Percentiles rank a stretch among this genome's conserved stretches.
These are phyloP conservation scores for Lactarius vividus DNA, from an alignment of 768 basidiomycete species.

Conservation along the genomic window DNA sequence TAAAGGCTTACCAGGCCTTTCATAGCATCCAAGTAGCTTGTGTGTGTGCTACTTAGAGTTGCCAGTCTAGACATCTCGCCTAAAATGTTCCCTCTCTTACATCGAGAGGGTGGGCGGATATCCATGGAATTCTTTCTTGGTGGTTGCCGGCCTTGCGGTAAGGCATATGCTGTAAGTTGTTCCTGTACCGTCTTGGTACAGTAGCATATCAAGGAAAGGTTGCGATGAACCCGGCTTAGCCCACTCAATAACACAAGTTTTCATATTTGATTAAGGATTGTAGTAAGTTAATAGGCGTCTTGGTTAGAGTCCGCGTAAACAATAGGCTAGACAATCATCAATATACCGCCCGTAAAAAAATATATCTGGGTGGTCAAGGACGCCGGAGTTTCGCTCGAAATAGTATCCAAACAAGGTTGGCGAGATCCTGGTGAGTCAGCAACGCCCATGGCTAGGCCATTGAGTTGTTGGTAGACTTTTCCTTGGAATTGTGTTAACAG, in stretches of 20 bases:
- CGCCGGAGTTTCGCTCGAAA: no score
- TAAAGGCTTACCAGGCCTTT: not conserved
- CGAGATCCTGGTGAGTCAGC: no score
- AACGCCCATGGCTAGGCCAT: no score
- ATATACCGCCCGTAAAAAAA: no score
- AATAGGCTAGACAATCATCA: no score
- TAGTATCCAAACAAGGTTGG: no score
- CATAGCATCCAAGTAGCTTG: not conserved
- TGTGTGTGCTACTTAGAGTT: not conserved
- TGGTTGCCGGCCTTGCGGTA: not conserved
- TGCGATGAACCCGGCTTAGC: not conserved
- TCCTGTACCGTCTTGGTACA: not conserved
- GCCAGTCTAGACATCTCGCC: not conserved
- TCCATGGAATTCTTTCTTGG: constrained; percentile 6
- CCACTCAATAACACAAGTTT: not conserved
- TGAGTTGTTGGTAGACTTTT: no score
- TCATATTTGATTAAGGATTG: no score
- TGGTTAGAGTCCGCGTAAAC: no score
- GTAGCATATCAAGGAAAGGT: not conserved
- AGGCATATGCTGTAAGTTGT: not conserved
- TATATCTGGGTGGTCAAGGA: no score
- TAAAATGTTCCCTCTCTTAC: not conserved
- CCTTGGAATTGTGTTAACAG: no score
- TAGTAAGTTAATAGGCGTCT: no score
- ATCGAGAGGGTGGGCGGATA: not conserved